Evolutionary conservation across 106 monocot genomes (phyloP).

Genomic region (Posidonia australis): DNA sequence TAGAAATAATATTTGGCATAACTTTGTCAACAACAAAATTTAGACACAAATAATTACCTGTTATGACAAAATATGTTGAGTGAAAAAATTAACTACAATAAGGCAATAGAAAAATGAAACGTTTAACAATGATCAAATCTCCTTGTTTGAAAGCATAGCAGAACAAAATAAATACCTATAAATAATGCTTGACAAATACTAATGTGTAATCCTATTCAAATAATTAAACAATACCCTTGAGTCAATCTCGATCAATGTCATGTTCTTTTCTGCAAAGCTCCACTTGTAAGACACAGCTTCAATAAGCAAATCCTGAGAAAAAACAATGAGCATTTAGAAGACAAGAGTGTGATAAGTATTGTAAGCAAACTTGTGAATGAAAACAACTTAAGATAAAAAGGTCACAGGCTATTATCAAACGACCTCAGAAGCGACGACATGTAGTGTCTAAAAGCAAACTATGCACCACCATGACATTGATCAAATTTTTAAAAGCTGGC

Average conservation of each 20-base stretch:
- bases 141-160: no score
- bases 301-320: slow-evolving; percentile 43
- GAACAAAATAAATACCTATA: no score
- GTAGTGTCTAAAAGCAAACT: not conserved
- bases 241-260: slow-evolving; percentile 69
- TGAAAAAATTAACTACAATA: no score
- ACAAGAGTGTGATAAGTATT: not conserved
- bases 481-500: no score
- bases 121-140: no score
- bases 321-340: slow-evolving; percentile 8
- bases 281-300: slow-evolving; percentile 60
- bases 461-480: no score
- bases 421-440: no score
- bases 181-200: not conserved
- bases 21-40: no score
- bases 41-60: not conserved
- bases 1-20: no score
- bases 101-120: no score
- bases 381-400: not conserved
- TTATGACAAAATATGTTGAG: no score
- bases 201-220: not conserved
- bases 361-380: not conserved
- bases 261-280: slow-evolving; percentile 51
- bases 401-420: no score
- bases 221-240: slow-evolving; percentile 33